A percentile compares a stretch with the other conserved stretches of the same genome.
Evolutionary conservation across 2,329 filamentous ascomycete genomes (phyloP).

Genomic region (Stachybotrys elegans): DNA sequence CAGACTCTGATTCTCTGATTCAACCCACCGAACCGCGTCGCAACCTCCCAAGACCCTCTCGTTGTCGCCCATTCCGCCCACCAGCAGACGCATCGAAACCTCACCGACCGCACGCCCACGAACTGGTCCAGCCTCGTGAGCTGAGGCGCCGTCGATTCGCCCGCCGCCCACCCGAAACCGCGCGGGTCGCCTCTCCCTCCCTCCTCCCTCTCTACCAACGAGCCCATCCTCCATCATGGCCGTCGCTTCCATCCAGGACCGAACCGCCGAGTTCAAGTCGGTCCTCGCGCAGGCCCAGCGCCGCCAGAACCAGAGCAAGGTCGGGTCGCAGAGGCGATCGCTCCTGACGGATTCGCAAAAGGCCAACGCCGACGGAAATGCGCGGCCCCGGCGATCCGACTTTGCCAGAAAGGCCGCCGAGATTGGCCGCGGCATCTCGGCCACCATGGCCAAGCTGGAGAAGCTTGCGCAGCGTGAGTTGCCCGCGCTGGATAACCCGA

Average conservation of each 20-base stretch:
- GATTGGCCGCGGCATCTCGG: slow-evolving; percentile 86
- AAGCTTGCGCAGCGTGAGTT: slow-evolving; percentile 75
- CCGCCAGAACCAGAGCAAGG: slow-evolving; percentile 69
- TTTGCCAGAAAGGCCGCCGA: slow-evolving; percentile 89
- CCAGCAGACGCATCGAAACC: too few species aligned
- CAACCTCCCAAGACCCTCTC: too few species aligned
- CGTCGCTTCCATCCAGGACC: slow-evolving; percentile 83
- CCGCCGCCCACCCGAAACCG: slow-evolving; percentile 16
- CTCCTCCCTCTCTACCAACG: slow-evolving; percentile 10
- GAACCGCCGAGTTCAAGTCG: slow-evolving; percentile 89
- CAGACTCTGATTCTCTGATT: too few species aligned
- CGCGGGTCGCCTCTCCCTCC: slow-evolving; percentile 28
- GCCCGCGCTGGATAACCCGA: not conserved
- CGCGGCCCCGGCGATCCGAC: slow-evolving; percentile 66
- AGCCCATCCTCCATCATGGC: slow-evolving; percentile 41
- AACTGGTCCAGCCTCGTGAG: too few species aligned
- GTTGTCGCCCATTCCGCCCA: not conserved
- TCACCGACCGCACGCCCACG: too few species aligned
- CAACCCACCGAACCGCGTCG: too few species aligned
- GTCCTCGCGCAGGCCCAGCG: slow-evolving; percentile 84
- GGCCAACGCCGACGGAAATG: slow-evolving; percentile 51
- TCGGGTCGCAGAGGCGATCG: slow-evolving; percentile 73
- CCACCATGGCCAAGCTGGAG: slow-evolving; percentile 92
- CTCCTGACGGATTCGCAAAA: slow-evolving; percentile 72
- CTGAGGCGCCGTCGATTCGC: not conserved